Evolutionary conservation across 768 basidiomycete species (phyloP), one percentile per base, ranked within the genome.

Genomic region (Termitomyces sp.): DNA sequence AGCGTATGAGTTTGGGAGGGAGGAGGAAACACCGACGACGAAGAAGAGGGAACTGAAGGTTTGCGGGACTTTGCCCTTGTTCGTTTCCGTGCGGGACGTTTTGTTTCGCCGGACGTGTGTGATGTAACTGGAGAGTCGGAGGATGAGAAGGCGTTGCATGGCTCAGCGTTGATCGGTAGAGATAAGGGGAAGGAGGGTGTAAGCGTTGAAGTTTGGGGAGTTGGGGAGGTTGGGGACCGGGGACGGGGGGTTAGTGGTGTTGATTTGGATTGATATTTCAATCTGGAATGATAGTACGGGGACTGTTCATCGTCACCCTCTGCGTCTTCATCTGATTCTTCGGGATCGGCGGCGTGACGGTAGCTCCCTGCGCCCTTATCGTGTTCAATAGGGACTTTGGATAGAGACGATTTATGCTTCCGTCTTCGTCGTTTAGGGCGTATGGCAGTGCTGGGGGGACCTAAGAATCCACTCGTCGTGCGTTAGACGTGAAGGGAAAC

Each of bases 381-480:
- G 36, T 52, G 49, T 2, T 59, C 61, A 10, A 40, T 18, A 28
- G 32, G 26, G 16, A 43, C 12, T 35, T 56, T 26, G 6, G 52
- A 26, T 50, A 46, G 36, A 53, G 50, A 41, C 4, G 9, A 4
- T 50, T 23, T 36, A 23, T 53, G 40, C 36, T 54, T 61, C 26
- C 75, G 76, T 63, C 71, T 63, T 55, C 79, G 72, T 47, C 75
- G 77, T 59, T 69, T 75, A 16, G 72, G 69, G 13, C 71, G 36
- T 18, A 12, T 50, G 10, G 49, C 16, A 28, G n/a, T 32, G 20
- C 33, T 44, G 38, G 30, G 28, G 68, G n/a, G 72, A 67, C 71
- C 74, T 70, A 69, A 62, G 47, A 55, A 44, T 63, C 62, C 40
- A 63, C 62, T 66, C 62, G 57, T 58, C 59, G 61, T 63, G 56